These are phyloP conservation scores for Erysimum cheiri DNA, from an alignment of 441 rosid species.

Conservation along the genomic window DNA sequence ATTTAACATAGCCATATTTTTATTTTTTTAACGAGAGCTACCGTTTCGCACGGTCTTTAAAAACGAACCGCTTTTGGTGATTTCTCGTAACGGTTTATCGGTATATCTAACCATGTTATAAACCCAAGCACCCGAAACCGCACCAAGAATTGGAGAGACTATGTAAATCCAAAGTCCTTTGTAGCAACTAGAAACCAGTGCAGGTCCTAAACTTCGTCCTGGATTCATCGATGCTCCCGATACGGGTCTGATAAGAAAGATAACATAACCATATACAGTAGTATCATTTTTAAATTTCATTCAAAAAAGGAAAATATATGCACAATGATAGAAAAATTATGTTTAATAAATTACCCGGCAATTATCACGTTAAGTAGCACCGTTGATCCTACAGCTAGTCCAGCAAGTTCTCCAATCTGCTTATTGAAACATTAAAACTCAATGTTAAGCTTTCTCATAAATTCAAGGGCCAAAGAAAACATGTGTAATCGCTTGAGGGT, in stretches of 20 bases:
- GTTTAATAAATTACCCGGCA: conserved; percentile 63
- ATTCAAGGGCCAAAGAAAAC: conserved; percentile 2
- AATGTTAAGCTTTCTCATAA: conserved; percentile 23
- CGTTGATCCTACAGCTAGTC: conserved; percentile 88
- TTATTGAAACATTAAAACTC: neutral
- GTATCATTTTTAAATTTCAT: neutral
- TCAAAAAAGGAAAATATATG: neutral
- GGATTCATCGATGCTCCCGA: conserved; percentile 97
- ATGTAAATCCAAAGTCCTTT: conserved; percentile 78
- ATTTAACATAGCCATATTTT: neutral
- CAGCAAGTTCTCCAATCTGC: conserved; percentile 89
- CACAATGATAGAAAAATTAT: neutral
- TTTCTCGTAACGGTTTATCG: conserved; percentile 81
- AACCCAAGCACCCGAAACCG: conserved; percentile 76
- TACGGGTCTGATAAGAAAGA: conserved; percentile 56
- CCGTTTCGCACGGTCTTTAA: conserved; percentile 43
- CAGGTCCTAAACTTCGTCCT: conserved; percentile 90
- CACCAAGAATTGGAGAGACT: conserved; percentile 66
- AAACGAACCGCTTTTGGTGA: conserved; percentile 76
- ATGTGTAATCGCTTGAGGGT: neutral
- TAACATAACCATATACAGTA: neutral
- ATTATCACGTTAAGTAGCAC: conserved; percentile 86
- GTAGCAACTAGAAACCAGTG: conserved; percentile 57
- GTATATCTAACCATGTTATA: conserved; percentile 79
- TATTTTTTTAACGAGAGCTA: conserved; percentile 34